phyloP scores from a whole-genome alignment of 441 rosid genomes.

The Biscutella laevigata region DNA sequence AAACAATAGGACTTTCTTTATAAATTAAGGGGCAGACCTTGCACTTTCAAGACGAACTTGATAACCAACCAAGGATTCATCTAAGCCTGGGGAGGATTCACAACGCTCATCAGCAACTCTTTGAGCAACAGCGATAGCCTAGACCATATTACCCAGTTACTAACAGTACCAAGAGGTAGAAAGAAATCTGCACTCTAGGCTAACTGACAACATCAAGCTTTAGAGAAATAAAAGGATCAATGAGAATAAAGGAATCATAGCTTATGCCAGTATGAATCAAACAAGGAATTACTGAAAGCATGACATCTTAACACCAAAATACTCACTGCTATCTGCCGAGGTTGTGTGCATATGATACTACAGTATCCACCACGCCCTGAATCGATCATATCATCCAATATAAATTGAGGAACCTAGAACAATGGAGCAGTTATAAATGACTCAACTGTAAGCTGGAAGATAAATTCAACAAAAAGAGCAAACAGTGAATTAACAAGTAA shows the following conservation, averaged over 20 bases:
- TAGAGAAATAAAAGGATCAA: constrained; percentile 7
- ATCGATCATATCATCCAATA: constrained; percentile 90
- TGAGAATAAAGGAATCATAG: neutral
- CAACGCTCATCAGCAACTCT: constrained; percentile 94
- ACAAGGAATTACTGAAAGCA: neutral
- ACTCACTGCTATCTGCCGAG: constrained; percentile 84
- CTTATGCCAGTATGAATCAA: neutral
- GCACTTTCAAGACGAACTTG: constrained; percentile 98
- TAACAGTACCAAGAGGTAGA: constrained; percentile 8
- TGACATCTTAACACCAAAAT: constrained; percentile 11
- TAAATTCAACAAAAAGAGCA: constrained; percentile 3
- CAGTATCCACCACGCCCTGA: constrained; percentile 72
- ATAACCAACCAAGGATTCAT: constrained; percentile 87
- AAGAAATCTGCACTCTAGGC: constrained; percentile 6
- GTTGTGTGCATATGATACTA: constrained; percentile 91
- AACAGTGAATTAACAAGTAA: constrained; percentile 1
- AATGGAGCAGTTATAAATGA: constrained; percentile 15
- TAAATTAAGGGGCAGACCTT: constrained; percentile 41
- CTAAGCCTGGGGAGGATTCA: constrained; percentile 77
- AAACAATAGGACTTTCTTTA: neutral
- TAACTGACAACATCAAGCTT: constrained; percentile 1
- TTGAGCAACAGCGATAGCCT: constrained; percentile 97
- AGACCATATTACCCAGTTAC: constrained; percentile 26
- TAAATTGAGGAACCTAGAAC: constrained; percentile 83
- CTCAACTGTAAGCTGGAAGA: constrained; percentile 3